phyloP scores from a whole-genome alignment of 2,329 filamentous ascomycete species.

The Furcasterigmium sp. region DNA sequence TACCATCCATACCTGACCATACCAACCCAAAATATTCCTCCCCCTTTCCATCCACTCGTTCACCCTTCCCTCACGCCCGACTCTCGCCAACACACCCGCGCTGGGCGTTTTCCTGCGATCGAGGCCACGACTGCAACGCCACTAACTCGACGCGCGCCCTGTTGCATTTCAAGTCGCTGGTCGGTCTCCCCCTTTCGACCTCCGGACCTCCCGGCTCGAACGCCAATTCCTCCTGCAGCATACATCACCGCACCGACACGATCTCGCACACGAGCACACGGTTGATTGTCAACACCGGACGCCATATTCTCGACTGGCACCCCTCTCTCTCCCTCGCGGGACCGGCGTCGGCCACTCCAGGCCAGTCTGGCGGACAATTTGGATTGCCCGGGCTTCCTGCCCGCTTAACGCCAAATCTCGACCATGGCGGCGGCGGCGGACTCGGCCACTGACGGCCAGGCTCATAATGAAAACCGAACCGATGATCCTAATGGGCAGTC shows the following conservation, averaged over 20 bases:
- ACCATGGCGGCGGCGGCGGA: conserved; percentile 15
- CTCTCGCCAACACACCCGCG: conserved; percentile 1
- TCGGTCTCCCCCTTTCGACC: conserved; percentile 4
- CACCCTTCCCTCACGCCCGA: neutral
- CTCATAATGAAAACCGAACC: neutral
- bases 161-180: conserved; percentile 4
- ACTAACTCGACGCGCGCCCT: neutral
- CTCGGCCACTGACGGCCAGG: neutral
- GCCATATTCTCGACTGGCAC: neutral
- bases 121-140: neutral
- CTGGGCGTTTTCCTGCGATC: neutral
- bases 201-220: neutral
- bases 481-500: conserved; percentile 11
- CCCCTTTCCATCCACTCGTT: conserved; percentile 13
- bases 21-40: conserved; percentile 11
- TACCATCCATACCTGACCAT: neutral
- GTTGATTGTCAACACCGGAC: conserved; percentile 4
- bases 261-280: neutral
- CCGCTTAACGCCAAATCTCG: conserved; percentile 13
- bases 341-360: conserved; percentile 19
- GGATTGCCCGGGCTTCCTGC: conserved; percentile 30
- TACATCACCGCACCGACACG: neutral
- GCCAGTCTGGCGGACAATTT: conserved; percentile 34
- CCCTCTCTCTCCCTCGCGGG: conserved; percentile 6
- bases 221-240: neutral